Percentiles rank a stretch among this genome's conserved stretches.
These are phyloP conservation scores for Aureobasidium namibiae DNA, from an alignment of 2,329 filamentous ascomycete species.

Conservation along the genomic window DNA sequence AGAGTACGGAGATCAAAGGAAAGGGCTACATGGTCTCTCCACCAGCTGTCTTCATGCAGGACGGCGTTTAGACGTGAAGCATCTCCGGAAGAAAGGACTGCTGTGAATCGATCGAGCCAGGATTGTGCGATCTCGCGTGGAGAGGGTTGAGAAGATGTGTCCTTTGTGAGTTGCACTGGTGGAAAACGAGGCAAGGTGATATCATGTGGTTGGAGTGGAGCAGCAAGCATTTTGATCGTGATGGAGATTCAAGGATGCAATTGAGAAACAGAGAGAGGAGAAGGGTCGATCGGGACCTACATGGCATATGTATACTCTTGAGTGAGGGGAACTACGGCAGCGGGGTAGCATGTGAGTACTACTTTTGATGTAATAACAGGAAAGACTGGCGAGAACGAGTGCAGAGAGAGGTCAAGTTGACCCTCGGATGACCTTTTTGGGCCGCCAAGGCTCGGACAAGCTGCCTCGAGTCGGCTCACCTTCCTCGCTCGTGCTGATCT, in stretches of 20 bases:
- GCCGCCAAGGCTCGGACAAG: conserved; percentile 6
- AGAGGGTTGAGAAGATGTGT: not conserved
- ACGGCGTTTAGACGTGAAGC: conserved; percentile 21
- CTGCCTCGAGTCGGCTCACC: not conserved
- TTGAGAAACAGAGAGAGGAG: not conserved
- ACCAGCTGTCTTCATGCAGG: conserved; percentile 43
- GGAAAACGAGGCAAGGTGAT: not conserved
- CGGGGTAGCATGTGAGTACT: not conserved
- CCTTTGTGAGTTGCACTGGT: not conserved
- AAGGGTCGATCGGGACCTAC: not conserved
- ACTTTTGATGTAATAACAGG: not conserved
- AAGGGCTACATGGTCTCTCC: conserved; percentile 51
- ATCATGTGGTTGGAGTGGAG: not conserved
- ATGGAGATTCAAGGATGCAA: not conserved
- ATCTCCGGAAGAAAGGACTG: conserved; percentile 20
- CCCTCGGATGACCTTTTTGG: not conserved
- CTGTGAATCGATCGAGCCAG: conserved; percentile 24
- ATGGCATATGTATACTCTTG: not conserved
- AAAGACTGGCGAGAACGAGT: conserved; percentile 1
- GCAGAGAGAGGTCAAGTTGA: not conserved
- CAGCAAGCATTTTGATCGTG: conserved; percentile 2
- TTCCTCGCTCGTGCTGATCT: not conserved
- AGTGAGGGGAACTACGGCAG: not conserved
- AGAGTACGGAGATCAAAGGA: conserved; percentile 50
- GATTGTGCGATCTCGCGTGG: conserved; percentile 21